A percentile compares a stretch with the other conserved stretches of the same genome.
Conservation (phyloP, 163 green algal species). For the Chloroidium sp. region DNA sequence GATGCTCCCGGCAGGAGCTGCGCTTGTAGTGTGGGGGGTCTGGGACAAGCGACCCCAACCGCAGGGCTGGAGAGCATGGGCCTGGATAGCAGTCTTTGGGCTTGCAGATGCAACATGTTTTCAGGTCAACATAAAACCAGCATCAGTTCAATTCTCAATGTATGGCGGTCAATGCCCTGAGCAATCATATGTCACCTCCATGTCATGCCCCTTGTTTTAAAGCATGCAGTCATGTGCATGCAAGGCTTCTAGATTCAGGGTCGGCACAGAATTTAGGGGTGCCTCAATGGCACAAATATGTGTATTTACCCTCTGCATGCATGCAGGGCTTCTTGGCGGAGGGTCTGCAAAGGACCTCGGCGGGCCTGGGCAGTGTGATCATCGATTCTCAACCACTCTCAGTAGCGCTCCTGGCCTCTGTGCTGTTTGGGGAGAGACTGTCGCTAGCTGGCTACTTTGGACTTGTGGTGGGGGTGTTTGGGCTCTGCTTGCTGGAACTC, state of each 20-base stretch:
- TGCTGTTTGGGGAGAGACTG: constrained; percentile 74
- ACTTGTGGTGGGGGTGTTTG: constrained; percentile 59
- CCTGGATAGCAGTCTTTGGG: constrained; percentile 73
- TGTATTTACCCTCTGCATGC: background rate
- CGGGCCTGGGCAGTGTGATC: constrained; percentile 91
- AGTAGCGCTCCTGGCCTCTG: constrained; percentile 70
- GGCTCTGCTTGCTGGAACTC: constrained; percentile 71
- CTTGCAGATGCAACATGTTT: constrained; percentile 87
- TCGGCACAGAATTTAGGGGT: too few relatives aligned
- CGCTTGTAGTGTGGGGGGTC: constrained; percentile 74
- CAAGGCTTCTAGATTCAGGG: too few relatives aligned
- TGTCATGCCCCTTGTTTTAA: too few relatives aligned
- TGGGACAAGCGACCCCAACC: constrained; percentile 55
- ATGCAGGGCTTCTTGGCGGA: constrained; percentile 85
- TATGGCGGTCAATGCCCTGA: too few relatives aligned
- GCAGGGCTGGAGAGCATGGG: constrained; percentile 57
- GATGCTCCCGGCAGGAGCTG: constrained; percentile 79
- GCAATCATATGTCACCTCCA: too few relatives aligned
- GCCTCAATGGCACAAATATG: too few relatives aligned
- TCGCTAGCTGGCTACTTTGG: constrained; percentile 29
- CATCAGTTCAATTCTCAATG: too few relatives aligned
- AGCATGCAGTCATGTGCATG: too few relatives aligned
- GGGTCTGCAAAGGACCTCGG: constrained; percentile 76
- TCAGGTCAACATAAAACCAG: constrained; percentile 51
- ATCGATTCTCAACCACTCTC: constrained; percentile 95